phyloP scores from a whole-genome alignment of 2,329 filamentous ascomycete genomes.

The Talaromyces islandicus region DNA sequence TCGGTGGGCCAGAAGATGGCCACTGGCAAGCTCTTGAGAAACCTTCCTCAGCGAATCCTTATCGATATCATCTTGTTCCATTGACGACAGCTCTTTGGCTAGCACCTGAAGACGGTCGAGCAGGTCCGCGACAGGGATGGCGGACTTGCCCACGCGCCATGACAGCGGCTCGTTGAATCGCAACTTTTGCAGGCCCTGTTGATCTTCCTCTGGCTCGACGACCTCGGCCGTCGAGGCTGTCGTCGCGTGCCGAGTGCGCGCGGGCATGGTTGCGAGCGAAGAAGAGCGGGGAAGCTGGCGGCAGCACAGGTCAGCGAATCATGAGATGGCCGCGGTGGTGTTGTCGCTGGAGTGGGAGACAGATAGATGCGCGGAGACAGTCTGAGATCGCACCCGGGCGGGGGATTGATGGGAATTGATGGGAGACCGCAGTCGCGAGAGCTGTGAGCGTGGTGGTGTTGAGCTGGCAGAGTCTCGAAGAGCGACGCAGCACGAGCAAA shows the following conservation, averaged over 20 bases:
- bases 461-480: not conserved
- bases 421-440: not conserved
- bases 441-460: not conserved
- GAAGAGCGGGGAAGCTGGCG: constrained; percentile 13
- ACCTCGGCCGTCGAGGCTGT: constrained; percentile 23
- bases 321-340: constrained; percentile 7
- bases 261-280: constrained; percentile 30
- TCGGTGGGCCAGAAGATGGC: constrained; percentile 81
- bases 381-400: not conserved
- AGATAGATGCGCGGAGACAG: not conserved
- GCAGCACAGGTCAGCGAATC: constrained; percentile 9
- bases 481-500: not conserved
- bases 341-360: not conserved
- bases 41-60: constrained; percentile 77
- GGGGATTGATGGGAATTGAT: not conserved
- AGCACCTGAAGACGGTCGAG: constrained; percentile 74
- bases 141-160: constrained; percentile 78
- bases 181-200: constrained; percentile 42
- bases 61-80: constrained; percentile 82
- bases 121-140: constrained; percentile 77
- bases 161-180: constrained; percentile 80
- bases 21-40: constrained; percentile 75
- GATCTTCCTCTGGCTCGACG: constrained; percentile 27
- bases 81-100: constrained; percentile 71
- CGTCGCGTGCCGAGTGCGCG: constrained; percentile 36